Percentiles rank a stretch among this genome's conserved stretches.
Evolutionary conservation across 2,329 filamentous ascomycete genomes (phyloP).

Genomic region (Epicoccum nigrum): DNA sequence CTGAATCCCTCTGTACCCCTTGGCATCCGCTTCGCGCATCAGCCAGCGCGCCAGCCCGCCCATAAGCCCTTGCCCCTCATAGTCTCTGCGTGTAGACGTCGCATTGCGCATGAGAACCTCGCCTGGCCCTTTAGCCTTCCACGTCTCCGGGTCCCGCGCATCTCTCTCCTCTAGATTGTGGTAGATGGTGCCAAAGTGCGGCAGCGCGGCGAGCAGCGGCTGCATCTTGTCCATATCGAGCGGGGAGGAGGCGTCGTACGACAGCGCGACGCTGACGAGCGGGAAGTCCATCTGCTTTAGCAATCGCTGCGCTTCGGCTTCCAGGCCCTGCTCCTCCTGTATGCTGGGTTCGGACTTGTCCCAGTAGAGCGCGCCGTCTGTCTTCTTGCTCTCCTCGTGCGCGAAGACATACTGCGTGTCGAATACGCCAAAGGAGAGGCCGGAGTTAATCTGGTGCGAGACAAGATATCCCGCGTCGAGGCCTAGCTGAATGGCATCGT

Average conservation of each 20-base stretch:
- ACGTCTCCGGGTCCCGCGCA: conserved; percentile 31
- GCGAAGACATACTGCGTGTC: conserved; percentile 49
- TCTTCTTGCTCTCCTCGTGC: conserved; percentile 33
- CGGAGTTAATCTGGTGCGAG: conserved; percentile 43
- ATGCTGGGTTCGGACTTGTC: conserved; percentile 22
- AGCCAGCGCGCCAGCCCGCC: conserved; percentile 43
- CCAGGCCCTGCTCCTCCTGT: conserved; percentile 21
- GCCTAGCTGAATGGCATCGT: conserved; percentile 16
- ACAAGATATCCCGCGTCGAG: conserved; percentile 35
- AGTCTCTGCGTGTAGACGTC: conserved; percentile 46
- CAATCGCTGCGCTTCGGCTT: conserved; percentile 31
- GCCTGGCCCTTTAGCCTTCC: conserved; percentile 33
- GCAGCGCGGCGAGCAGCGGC: conserved; percentile 28
- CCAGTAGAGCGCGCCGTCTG: conserved; percentile 37
- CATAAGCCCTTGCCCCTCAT: conserved; percentile 45
- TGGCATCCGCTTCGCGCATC: conserved; percentile 44
- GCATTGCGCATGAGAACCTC: conserved; percentile 48
- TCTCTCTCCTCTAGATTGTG: conserved; percentile 29
- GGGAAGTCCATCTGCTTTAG: conserved; percentile 49
- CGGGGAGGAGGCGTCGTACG: conserved; percentile 41
- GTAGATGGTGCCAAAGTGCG: conserved; percentile 33
- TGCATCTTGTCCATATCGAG: conserved; percentile 34
- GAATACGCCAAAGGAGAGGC: conserved; percentile 48
- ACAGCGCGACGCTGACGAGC: conserved; percentile 46
- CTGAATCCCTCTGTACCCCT: conserved; percentile 45